Conservation (phyloP, 1,284 basidiomycete species). For the Cutaneotrichosporon sp. region DNA sequence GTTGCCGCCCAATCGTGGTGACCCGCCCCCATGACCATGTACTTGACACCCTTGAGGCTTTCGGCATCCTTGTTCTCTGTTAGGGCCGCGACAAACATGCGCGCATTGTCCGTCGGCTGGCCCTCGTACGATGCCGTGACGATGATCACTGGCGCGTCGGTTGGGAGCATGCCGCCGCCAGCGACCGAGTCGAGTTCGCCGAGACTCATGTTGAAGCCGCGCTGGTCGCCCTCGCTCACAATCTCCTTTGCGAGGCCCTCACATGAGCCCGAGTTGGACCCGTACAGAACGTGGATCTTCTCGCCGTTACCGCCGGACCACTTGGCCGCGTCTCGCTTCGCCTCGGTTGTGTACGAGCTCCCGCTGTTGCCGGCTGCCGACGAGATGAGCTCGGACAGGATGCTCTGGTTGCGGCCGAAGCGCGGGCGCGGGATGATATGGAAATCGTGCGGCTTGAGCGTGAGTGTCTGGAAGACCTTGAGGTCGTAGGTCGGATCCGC, state of each 20-base stretch:
- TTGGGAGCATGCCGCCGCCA: slow-evolving; percentile 54
- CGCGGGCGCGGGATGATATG: slow-evolving; percentile 54
- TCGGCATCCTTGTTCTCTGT: slow-evolving; percentile 5
- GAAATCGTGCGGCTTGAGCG: slow-evolving; percentile 58
- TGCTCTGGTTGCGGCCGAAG: slow-evolving; percentile 27
- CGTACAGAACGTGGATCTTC: slow-evolving; percentile 23
- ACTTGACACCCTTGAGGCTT: slow-evolving; percentile 52
- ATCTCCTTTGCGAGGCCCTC: slow-evolving; percentile 59
- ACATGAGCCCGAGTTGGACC: slow-evolving; percentile 58
- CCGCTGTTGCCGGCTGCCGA: background rate
- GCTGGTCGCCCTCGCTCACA: slow-evolving; percentile 52
- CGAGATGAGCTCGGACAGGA: slow-evolving; percentile 24
- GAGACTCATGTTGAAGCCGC: slow-evolving; percentile 56
- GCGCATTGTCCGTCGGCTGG: slow-evolving; percentile 35
- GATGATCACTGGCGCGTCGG: slow-evolving; percentile 58
- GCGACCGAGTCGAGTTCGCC: slow-evolving; percentile 55
- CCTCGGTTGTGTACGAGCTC: background rate
- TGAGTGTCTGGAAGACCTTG: slow-evolving; percentile 56
- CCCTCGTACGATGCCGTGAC: slow-evolving; percentile 61
- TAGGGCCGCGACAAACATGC: slow-evolving; percentile 24
- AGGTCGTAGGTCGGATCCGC: slow-evolving; percentile 56
- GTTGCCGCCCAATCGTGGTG: slow-evolving; percentile 61
- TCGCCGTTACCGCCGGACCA: background rate
- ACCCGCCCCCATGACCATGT: slow-evolving; percentile 60
- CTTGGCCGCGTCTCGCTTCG: background rate